Base-by-base conservation (phyloP, 768 basidiomycete species). In the Crucibulum laeve region DNA sequence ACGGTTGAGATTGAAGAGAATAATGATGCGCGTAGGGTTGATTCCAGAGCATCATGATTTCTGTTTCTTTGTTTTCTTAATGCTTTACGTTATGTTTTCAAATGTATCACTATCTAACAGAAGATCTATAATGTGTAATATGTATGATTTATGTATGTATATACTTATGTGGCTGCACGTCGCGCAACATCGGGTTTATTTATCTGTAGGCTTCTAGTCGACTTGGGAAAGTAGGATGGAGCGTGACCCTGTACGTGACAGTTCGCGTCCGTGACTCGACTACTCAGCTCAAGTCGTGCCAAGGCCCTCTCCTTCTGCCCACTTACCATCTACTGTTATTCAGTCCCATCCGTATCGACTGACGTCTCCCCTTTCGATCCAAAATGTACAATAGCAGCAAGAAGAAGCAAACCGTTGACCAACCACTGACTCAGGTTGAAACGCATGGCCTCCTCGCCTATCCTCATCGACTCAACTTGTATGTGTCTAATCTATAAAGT, bases 401-500 rank as follows among this genome's bases (percentile, higher is more conserved):
- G 10, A 19, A 26, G 25, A 47, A 43, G 36, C 17, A 25, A 5
- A 25, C 14, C 18, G 10, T 32, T n/a, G 28, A 40, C 18, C 18
- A 23, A 17, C 11, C 34, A 6, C n/a, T 37, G 13, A 3, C 56
- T 4, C 58, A 62, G 49, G 60, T 63, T 30, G 53, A 53, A 38
- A 58, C 60, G 25, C 63, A 67, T 44, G 57, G 63, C 35, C 38
- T 58, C 25, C 60, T 68, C 26, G 68, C 61, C 46, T 88, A 89
- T 57, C 83, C 84, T 1, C 68, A 76, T 60, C 68, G 82, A 36
- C 73, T 93, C 21, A 94, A 87, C 69, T 91, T 95, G 91, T 93
- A 55, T 46, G 75, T 67, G 13, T 32, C 33, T 18, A 39, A 25
- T 38, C 15, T 40, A 8, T 40, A 14, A 37, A 41, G 18, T 26